A percentile compares a stretch with the other conserved stretches of the same genome.
phyloP scores from a whole-genome alignment of 495 filamentous ascomycete genomes.

The Bombardia bombarda region DNA sequence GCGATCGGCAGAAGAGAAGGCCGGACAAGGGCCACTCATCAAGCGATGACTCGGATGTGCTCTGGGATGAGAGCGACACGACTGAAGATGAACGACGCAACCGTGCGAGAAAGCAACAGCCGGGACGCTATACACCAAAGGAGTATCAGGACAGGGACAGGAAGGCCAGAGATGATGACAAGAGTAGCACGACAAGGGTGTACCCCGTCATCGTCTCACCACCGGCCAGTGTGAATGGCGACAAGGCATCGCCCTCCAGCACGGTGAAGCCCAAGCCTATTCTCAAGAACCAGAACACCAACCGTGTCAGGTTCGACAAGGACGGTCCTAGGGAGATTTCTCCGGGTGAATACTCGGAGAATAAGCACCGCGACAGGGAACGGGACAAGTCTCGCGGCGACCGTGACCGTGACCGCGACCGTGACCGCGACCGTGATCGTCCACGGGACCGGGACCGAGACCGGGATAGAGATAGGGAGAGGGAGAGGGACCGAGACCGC shows the following conservation, averaged over 20 bases:
- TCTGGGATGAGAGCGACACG: conserved; percentile 16
- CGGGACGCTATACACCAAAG: conserved; percentile 2
- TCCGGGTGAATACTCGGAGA: conserved; percentile 13
- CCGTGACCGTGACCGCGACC: conserved; percentile 11
- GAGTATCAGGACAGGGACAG: conserved; percentile 2
- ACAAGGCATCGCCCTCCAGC: conserved; percentile 26
- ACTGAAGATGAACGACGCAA: conserved; percentile 13
- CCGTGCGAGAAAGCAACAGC: conserved; percentile 4
- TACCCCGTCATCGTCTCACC: conserved; percentile 37
- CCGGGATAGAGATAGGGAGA: conserved; percentile 14
- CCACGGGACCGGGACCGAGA: conserved; percentile 14
- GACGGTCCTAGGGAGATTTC: conserved; percentile 30
- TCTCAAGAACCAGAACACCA: conserved; percentile 42
- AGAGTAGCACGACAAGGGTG: conserved; percentile 15
- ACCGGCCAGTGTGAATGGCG: conserved; percentile 22
- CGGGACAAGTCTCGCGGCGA: conserved; percentile 17
- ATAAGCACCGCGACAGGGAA: too few relatives aligned
- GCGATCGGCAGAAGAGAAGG: conserved; percentile 3
- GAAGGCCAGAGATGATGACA: conserved; percentile 7
- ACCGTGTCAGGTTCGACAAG: conserved; percentile 38
- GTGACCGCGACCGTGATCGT: conserved; percentile 15
- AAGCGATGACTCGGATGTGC: conserved; percentile 11
- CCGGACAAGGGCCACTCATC: not conserved
- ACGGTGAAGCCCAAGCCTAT: conserved; percentile 40
- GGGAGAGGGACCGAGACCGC: conserved; percentile 16